These are phyloP conservation scores for Candida peoriensis DNA, from an alignment of 805 yeast genomes.

Conservation along the genomic window DNA sequence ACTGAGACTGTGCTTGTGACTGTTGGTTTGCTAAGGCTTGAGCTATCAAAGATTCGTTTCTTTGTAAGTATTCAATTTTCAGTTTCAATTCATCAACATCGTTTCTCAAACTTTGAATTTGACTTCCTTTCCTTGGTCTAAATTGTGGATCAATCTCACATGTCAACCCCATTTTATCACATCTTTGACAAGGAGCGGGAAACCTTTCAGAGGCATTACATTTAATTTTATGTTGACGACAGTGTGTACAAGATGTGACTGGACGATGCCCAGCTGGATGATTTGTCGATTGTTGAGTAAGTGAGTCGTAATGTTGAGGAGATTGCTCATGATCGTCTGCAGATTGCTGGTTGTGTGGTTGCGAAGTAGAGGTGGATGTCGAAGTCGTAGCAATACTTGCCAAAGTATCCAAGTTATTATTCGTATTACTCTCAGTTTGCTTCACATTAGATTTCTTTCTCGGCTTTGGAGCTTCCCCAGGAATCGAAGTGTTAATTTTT, in stretches of 20 bases:
- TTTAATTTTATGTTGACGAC: constrained; percentile 90
- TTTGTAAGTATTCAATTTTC: constrained; percentile 60
- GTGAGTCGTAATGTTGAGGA: neutral
- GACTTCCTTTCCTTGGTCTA: constrained; percentile 88
- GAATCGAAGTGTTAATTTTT: neutral
- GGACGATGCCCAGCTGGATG: constrained; percentile 67
- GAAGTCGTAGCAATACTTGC: constrained; percentile 11
- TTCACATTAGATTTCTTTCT: constrained; percentile 1
- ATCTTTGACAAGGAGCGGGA: constrained; percentile 79
- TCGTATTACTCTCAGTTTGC: neutral
- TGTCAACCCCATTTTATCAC: constrained; percentile 69
- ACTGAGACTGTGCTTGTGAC: constrained; percentile 2
- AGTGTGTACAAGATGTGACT: constrained; percentile 89
- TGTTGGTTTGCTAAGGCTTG: constrained; percentile 43
- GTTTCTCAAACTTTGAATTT: constrained; percentile 74
- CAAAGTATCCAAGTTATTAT: constrained; percentile 6
- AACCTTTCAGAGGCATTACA: constrained; percentile 85
- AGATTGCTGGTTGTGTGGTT: neutral
- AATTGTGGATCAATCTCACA: constrained; percentile 92
- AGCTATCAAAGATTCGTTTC: constrained; percentile 63
- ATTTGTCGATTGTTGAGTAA: constrained; percentile 1
- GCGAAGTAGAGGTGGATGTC: neutral
- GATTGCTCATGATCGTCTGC: neutral
- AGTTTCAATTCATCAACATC: constrained; percentile 79
- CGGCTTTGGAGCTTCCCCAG: neutral